phyloP scores from a whole-genome alignment of 2,329 filamentous ascomycete species.

The Diaporthe vaccinii region DNA sequence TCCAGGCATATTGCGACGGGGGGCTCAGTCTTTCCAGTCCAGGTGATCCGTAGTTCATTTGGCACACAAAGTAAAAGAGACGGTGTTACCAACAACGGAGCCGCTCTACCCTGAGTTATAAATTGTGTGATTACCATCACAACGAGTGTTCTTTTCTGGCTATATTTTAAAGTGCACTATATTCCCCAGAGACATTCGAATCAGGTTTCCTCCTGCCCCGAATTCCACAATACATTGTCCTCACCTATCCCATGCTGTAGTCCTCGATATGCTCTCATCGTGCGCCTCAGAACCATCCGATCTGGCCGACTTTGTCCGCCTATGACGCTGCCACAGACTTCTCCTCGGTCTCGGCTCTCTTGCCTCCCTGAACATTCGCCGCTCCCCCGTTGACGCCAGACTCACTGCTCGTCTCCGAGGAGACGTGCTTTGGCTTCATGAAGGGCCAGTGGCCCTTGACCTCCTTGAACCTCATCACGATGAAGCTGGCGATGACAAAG shows the following conservation, averaged over 20 bases:
- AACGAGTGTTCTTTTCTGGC: neutral
- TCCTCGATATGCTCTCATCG: neutral
- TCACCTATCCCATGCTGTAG: neutral
- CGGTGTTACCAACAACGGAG: too few relatives aligned
- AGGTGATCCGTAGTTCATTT: neutral
- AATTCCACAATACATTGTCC: neutral
- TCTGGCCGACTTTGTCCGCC: neutral
- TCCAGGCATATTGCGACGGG: neutral
- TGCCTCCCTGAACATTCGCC: neutral
- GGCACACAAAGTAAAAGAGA: neutral
- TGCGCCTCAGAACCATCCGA: neutral
- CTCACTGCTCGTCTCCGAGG: constrained; percentile 24
- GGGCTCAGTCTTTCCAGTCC: neutral
- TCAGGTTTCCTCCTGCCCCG: neutral
- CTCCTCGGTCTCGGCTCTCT: constrained; percentile 26
- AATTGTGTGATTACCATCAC: neutral
- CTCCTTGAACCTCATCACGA: constrained; percentile 68
- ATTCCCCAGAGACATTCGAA: too few relatives aligned
- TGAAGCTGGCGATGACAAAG: constrained; percentile 68
- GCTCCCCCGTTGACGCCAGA: constrained; percentile 9
- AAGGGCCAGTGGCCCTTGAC: constrained; percentile 38
- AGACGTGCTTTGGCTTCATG: constrained; percentile 30
- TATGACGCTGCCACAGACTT: constrained; percentile 23
- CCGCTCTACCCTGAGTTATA: too few relatives aligned
- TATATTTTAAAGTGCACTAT: neutral